Percentiles rank a stretch among this genome's conserved stretches.
phyloP scores from a whole-genome alignment of 768 basidiomycete genomes.

The Kondoa subrosea region DNA sequence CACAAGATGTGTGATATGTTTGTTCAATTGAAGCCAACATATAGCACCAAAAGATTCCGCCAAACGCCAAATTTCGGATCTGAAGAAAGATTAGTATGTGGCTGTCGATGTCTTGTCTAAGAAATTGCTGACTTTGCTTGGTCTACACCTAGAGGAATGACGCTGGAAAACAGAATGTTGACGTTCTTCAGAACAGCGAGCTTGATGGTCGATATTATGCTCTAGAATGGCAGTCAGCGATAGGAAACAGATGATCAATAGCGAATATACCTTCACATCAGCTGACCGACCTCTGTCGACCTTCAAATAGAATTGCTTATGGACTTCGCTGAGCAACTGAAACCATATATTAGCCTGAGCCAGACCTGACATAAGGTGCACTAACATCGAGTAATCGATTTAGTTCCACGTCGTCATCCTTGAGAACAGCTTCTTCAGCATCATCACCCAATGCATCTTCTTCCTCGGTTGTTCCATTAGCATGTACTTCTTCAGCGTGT shows the following conservation, averaged over 20 bases:
- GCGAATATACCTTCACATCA: constrained; percentile 53
- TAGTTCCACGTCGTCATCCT: constrained; percentile 73
- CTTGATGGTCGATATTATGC: constrained; percentile 70
- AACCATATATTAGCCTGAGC: neutral
- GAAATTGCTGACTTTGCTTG: constrained; percentile 44
- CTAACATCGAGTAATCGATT: constrained; percentile 55
- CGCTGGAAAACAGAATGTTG: constrained; percentile 78
- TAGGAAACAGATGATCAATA: constrained; percentile 27
- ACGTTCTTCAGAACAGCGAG: constrained; percentile 56
- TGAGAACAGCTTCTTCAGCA: constrained; percentile 53
- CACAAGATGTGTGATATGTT: constrained; percentile 69
- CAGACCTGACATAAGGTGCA: neutral
- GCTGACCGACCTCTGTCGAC: constrained; percentile 38
- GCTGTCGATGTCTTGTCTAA: neutral
- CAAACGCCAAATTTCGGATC: constrained; percentile 59
- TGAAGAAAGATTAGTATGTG: constrained; percentile 9
- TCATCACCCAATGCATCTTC: constrained; percentile 34
- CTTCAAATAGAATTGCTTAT: constrained; percentile 53
- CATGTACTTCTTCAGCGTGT: constrained; percentile 6
- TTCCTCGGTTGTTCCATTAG: constrained; percentile 21
- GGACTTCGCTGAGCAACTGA: constrained; percentile 68
- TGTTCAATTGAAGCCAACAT: constrained; percentile 52
- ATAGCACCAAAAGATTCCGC: constrained; percentile 77
- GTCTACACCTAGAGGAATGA: constrained; percentile 72
- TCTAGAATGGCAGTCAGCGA: no score